Evolutionary conservation across 371 early-diverging fungal genomes (phyloP).

Genomic region (Chytridium lagenaria): DNA sequence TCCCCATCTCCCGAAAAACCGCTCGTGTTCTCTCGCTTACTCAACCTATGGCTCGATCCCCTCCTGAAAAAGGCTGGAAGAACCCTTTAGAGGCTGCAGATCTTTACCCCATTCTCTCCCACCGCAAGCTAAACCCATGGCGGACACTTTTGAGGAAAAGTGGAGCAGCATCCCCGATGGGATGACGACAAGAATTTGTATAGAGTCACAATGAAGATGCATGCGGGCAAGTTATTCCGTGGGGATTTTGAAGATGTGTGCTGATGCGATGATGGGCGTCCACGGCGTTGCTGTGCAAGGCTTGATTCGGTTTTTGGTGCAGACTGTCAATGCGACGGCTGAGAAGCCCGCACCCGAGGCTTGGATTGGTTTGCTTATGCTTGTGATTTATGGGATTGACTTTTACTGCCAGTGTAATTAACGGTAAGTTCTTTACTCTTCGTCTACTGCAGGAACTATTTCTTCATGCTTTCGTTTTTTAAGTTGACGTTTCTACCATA

Average conservation of each 20-base stretch:
- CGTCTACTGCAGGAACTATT: neutral
- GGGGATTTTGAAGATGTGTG: conserved; percentile 24
- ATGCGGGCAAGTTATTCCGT: conserved; percentile 6
- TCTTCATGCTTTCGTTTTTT: no score
- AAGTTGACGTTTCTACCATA: no score
- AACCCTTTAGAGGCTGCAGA: conserved; percentile 25
- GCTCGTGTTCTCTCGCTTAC: no score
- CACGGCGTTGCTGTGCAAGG: conserved; percentile 28
- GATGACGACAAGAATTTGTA: conserved; percentile 10
- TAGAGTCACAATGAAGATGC: conserved; percentile 5
- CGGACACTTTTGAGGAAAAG: conserved; percentile 26
- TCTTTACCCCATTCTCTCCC: conserved; percentile 23
- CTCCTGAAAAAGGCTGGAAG: conserved; percentile 32
- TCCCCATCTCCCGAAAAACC: no score
- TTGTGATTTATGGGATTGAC: conserved; percentile 24
- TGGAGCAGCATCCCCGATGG: neutral
- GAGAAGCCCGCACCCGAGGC: conserved; percentile 66
- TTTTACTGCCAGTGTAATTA: conserved; percentile 3
- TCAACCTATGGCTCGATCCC: conserved; percentile 26
- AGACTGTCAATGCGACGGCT: conserved; percentile 57
- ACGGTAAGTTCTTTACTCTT: conserved; percentile 12
- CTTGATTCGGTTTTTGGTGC: conserved; percentile 22
- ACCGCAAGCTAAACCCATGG: conserved; percentile 19
- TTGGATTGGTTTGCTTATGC: conserved; percentile 27
- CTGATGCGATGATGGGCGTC: conserved; percentile 12